Percentiles rank a stretch among this genome's conserved stretches.
These are phyloP conservation scores for Bolboschoenoplectus hybrid DNA, from an alignment of 202 grass and related monocot genomes.

Conservation along the genomic window DNA sequence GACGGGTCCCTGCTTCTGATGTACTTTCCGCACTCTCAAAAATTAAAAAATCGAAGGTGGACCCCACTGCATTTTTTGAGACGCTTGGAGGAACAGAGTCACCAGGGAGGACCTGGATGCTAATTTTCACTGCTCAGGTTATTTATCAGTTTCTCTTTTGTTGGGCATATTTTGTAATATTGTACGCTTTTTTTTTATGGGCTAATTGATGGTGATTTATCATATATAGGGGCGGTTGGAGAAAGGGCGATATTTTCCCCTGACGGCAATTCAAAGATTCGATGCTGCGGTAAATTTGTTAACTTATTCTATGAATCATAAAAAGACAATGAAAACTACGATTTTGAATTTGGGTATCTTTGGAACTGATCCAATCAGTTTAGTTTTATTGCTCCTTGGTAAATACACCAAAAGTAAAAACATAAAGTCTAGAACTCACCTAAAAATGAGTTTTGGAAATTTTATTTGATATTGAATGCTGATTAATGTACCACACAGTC, in stretches of 20 bases:
- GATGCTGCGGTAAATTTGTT: conserved; percentile 73
- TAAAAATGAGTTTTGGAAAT: background rate
- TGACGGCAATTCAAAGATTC: conserved; percentile 89
- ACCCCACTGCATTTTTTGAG: conserved; percentile 68
- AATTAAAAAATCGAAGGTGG: conserved; percentile 77
- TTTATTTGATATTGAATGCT: background rate
- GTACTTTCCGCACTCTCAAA: conserved; percentile 60
- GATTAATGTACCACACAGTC: background rate
- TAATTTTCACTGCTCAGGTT: conserved; percentile 86
- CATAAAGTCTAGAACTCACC: background rate
- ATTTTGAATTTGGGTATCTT: background rate
- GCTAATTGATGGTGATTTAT: background rate
- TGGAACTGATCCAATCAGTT: background rate
- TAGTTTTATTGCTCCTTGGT: background rate
- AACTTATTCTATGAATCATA: background rate
- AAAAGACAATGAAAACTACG: background rate
- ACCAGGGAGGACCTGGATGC: conserved; percentile 95
- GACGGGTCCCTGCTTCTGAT: conserved; percentile 59
- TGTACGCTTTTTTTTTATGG: background rate
- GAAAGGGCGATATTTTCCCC: conserved; percentile 82
- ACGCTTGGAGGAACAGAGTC: conserved; percentile 78
- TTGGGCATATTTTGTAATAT: background rate
- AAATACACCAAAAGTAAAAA: background rate
- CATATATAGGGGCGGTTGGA: conserved; percentile 55
- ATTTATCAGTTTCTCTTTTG: background rate